Evolutionary conservation across 2,329 filamentous ascomycete genomes (phyloP).

Genomic region (Tolypocladium ovalisporum): DNA sequence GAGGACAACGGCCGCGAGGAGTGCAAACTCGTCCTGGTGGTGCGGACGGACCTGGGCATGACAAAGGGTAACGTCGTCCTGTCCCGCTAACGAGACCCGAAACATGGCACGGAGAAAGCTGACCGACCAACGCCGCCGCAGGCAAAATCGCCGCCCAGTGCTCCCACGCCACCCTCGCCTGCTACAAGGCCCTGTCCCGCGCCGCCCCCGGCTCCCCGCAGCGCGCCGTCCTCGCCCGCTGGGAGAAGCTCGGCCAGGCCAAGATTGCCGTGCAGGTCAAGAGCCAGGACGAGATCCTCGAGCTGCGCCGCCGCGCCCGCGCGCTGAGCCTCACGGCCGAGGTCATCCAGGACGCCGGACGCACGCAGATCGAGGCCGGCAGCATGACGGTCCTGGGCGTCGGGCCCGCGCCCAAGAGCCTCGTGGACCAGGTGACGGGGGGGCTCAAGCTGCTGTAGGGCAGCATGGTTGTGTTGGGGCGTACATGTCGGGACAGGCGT

Average conservation of each 20-base stretch:
- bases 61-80: slow-evolving; percentile 60
- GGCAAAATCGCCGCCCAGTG: slow-evolving; percentile 97
- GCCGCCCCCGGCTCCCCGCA: slow-evolving; percentile 42
- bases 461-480: background rate
- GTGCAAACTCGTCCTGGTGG: slow-evolving; percentile 88
- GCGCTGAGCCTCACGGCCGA: slow-evolving; percentile 79
- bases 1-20: slow-evolving; percentile 59
- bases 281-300: slow-evolving; percentile 70
- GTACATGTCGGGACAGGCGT: background rate
- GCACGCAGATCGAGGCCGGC: slow-evolving; percentile 90
- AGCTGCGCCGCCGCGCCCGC: slow-evolving; percentile 65
- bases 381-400: slow-evolving; percentile 87
- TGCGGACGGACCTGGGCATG: slow-evolving; percentile 93
- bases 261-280: slow-evolving; percentile 91
- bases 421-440: slow-evolving; percentile 79
- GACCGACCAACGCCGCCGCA: slow-evolving; percentile 25
- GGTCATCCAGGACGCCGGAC: slow-evolving; percentile 88
- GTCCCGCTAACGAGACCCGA: background rate
- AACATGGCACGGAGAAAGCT: background rate
- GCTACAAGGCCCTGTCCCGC: slow-evolving; percentile 73
- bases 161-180: slow-evolving; percentile 91
- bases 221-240: slow-evolving; percentile 61
- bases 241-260: slow-evolving; percentile 79
- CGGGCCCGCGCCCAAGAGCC: slow-evolving; percentile 69
- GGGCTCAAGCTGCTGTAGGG: slow-evolving; percentile 67